phyloP scores from a whole-genome alignment of 768 basidiomycete species.

The Chalciporus pseudorubinellus region DNA sequence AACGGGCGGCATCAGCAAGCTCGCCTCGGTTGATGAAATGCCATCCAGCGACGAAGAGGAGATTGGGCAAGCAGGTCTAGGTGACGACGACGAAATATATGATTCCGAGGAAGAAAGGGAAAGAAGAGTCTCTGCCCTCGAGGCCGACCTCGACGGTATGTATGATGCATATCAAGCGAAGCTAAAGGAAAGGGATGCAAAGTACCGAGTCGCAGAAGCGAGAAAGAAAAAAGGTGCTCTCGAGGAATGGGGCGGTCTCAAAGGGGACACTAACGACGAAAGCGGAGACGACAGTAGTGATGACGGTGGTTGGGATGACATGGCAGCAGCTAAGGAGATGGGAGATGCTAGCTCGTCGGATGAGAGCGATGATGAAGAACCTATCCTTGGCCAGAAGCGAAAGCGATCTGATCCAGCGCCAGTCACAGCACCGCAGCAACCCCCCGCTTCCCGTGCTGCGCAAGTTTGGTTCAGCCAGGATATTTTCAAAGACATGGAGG shows the following conservation, averaged over 20 bases:
- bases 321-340: conserved; percentile 53
- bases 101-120: conserved; percentile 73
- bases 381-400: conserved; percentile 39
- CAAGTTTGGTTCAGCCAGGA: conserved; percentile 97
- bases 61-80: conserved; percentile 22
- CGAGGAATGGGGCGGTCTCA: conserved; percentile 82
- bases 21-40: conserved; percentile 43
- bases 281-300: conserved; percentile 41
- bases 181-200: conserved; percentile 80
- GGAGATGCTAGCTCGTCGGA: conserved; percentile 51
- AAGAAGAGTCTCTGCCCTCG: conserved; percentile 57
- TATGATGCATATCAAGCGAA: conserved; percentile 86
- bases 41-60: conserved; percentile 45
- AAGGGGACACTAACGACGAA: conserved; percentile 37
- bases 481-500: conserved; percentile 61
- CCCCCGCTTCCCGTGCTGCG: conserved; percentile 51
- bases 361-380: conserved; percentile 43
- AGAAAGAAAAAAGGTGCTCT: conserved; percentile 68
- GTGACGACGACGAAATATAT: conserved; percentile 43
- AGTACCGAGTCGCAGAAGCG: conserved; percentile 80
- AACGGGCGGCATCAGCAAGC: conserved; percentile 39
- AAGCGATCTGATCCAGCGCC: conserved; percentile 31
- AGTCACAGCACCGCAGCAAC: conserved; percentile 43
- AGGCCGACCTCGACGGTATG: conserved; percentile 83
- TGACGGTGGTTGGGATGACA: conserved; percentile 70